Evolutionary conservation across 2,329 filamentous ascomycete genomes (phyloP).

Genomic region (Penicillium sp.): DNA sequence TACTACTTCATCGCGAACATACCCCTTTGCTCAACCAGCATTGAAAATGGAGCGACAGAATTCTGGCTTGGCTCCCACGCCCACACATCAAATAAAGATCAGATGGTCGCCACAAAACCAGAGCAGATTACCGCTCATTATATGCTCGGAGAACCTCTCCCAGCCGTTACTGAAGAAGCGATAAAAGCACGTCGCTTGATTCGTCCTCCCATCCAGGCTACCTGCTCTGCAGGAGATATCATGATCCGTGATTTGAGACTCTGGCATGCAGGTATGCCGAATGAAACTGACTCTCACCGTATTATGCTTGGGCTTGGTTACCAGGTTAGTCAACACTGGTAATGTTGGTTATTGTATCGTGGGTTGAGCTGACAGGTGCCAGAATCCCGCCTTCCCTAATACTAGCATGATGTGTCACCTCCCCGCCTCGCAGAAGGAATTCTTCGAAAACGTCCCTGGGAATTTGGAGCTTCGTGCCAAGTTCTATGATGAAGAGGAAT

Average conservation of each 20-base stretch:
- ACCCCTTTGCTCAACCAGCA: slow-evolving; percentile 52
- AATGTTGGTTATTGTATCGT: neutral
- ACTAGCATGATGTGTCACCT: slow-evolving; percentile 1
- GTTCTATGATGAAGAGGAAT: neutral
- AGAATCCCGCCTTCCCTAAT: neutral
- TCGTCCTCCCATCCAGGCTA: slow-evolving; percentile 52
- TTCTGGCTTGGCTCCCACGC: slow-evolving; percentile 61
- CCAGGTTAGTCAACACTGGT: neutral
- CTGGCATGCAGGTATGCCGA: slow-evolving; percentile 67
- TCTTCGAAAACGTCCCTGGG: neutral
- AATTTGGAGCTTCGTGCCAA: neutral
- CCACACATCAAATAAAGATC: slow-evolving; percentile 29
- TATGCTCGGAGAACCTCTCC: slow-evolving; percentile 14
- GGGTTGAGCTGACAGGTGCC: neutral
- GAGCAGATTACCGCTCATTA: slow-evolving; percentile 28
- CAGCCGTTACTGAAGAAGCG: slow-evolving; percentile 49
- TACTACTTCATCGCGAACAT: slow-evolving; percentile 59
- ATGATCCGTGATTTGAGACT: slow-evolving; percentile 61
- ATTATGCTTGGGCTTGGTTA: slow-evolving; percentile 51
- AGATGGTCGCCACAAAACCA: slow-evolving; percentile 56
- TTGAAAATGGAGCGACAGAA: slow-evolving; percentile 58
- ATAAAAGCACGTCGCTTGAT: slow-evolving; percentile 40
- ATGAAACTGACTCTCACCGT: slow-evolving; percentile 50
- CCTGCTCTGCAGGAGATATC: slow-evolving; percentile 56
- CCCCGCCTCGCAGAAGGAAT: neutral